Conservation (phyloP, 345 rosid genomes). For the Eucalyptus tenuipes region DNA sequence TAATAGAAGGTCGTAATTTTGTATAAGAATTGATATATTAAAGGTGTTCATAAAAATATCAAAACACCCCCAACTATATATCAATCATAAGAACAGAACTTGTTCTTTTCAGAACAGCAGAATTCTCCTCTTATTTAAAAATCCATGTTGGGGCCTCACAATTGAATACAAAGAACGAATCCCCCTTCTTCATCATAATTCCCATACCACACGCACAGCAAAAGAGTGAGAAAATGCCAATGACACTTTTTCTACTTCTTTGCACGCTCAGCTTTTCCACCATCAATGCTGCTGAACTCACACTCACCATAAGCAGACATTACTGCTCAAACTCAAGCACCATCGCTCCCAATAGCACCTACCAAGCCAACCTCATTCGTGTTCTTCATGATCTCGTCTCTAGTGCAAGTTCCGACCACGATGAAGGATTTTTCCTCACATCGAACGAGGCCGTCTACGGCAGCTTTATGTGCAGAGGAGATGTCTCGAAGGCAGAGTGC, state of each 20-base stretch:
- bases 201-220: not conserved
- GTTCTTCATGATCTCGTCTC: not conserved
- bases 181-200: not conserved
- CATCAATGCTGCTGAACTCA: not conserved
- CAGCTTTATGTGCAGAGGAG: slow-evolving; percentile 16
- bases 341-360: not conserved
- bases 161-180: not conserved
- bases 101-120: not conserved
- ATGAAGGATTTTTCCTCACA: not conserved
- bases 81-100: not conserved
- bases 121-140: not conserved
- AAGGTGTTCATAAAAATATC: not conserved
- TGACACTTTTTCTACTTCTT: not conserved
- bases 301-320: not conserved
- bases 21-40: not conserved
- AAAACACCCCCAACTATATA: not conserved
- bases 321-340: not conserved
- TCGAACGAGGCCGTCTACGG: not conserved
- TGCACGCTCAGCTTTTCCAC: not conserved
- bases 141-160: not conserved
- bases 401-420: not conserved
- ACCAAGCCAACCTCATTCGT: not conserved
- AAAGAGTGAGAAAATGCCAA: not conserved
- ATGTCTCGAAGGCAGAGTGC: not conserved
- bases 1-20: not conserved